phyloP scores from a whole-genome alignment of 805 yeast genomes.

The Metschnikowia drakensbergensis region DNA sequence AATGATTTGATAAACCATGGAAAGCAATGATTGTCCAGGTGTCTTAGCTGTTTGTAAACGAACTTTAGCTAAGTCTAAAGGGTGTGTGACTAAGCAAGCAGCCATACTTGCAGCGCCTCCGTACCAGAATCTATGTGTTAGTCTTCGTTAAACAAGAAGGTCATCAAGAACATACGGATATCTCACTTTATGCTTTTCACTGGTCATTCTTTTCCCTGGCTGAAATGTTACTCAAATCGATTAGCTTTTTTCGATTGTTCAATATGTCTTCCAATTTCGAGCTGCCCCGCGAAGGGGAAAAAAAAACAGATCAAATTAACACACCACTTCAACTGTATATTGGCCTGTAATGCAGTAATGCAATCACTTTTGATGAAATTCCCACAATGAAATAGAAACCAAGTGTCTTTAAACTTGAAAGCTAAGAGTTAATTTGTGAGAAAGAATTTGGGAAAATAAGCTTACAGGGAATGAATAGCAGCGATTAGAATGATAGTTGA shows the following conservation, averaged over 20 bases:
- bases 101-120: constrained; percentile 68
- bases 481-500: not conserved
- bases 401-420: too few relatives aligned
- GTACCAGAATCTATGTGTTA: constrained; percentile 48
- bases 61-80: constrained; percentile 82
- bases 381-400: too few relatives aligned
- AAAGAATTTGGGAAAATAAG: not conserved
- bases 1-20: constrained; percentile 59
- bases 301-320: not conserved
- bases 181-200: constrained; percentile 15
- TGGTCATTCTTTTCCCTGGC: constrained; percentile 10
- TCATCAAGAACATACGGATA: constrained; percentile 18
- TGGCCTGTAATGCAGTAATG: too few relatives aligned
- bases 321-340: too few relatives aligned
- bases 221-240: not conserved
- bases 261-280: not conserved
- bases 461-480: not conserved
- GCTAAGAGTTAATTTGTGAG: not conserved
- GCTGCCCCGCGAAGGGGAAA: constrained; percentile 4
- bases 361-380: too few relatives aligned
- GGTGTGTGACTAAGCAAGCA: constrained; percentile 71
- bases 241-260: not conserved
- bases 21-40: constrained; percentile 60
- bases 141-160: not conserved
- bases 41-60: constrained; percentile 73